These are phyloP conservation scores for Aspergillus ustus DNA, from an alignment of 2,329 filamentous ascomycete genomes.

Conservation along the genomic window DNA sequence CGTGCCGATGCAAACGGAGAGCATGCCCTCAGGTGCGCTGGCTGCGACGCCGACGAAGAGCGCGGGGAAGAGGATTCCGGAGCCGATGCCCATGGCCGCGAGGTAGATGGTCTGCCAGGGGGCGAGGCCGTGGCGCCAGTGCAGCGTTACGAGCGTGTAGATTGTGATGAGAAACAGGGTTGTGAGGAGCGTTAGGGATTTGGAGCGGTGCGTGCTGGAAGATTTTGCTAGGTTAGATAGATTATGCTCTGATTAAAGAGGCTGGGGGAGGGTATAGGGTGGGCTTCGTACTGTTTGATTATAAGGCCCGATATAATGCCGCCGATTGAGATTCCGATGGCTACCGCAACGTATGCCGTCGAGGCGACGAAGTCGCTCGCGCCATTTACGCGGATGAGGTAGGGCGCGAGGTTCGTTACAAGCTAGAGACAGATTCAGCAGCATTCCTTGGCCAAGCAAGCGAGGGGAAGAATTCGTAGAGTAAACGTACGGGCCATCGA, in stretches of 20 bases:
- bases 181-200: slow-evolving; percentile 1
- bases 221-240: slow-evolving; percentile 2
- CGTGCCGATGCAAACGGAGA: slow-evolving; percentile 21
- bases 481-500: slow-evolving; percentile 21
- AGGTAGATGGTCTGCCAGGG: slow-evolving; percentile 20
- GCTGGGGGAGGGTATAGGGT: not conserved
- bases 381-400: slow-evolving; percentile 25
- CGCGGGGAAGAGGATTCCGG: slow-evolving; percentile 24
- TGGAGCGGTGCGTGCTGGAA: slow-evolving; percentile 8
- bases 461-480: too few relatives aligned
- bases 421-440: slow-evolving; percentile 5
- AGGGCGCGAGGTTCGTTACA: slow-evolving; percentile 20
- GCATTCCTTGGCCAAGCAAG: too few relatives aligned
- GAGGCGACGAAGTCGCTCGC: slow-evolving; percentile 21
- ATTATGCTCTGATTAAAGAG: too few relatives aligned
- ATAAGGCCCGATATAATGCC: slow-evolving; percentile 14
- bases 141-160: slow-evolving; percentile 22
- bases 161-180: not conserved
- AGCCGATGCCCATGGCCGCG: slow-evolving; percentile 15
- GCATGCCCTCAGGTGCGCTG: slow-evolving; percentile 11
- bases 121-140: slow-evolving; percentile 24
- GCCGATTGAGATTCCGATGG: slow-evolving; percentile 20
- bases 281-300: slow-evolving; percentile 21
- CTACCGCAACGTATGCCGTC: slow-evolving; percentile 15
- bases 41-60: slow-evolving; percentile 27